Base-by-base conservation (phyloP, 1,139 yeast species). In the Candida buenavistaensis region DNA sequence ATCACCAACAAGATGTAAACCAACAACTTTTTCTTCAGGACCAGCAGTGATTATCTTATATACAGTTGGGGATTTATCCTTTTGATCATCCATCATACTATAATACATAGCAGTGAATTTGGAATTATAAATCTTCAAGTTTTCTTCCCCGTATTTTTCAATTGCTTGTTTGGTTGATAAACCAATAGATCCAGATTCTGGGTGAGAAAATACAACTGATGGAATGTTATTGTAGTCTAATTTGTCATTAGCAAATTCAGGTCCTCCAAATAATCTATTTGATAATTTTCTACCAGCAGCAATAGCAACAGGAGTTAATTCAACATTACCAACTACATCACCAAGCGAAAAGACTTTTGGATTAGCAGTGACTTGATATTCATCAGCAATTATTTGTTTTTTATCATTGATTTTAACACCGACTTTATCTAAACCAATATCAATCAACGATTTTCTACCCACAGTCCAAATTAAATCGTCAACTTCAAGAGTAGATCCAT, bases 301-400 rank as follows among this genome's bases (percentile, higher is more conserved):
- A 68, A 92, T 92, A 31, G 98, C 98, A 30, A 89, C 97, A 5
- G 99, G 99, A 6, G 99, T 92, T 54, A 92, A 76, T 66, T 92
- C 97, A 34, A 85, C 84, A 39, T 82, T 82, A 43, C 96, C 96
- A 27, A 84, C 82, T 41, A 89, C 95, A 59, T 92, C 99, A 54
- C 99, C 99, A 35, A 92, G 71, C 2, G 98, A 82, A 57, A 74
- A 88, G 44, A 92, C 74, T 61, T 80, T 77, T 36, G 80, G 71
- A 43, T 84, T 77, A 36, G 78, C 69, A 8, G 97, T 83, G 55
- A 79, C 78, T 70, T 94, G 98, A 64, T 68, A 90, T 62, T 88
- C 96, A 57, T 94, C 95, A 27, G 78, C 95, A 33, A 75, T 61
- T 35, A 92, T 71, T 58, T 84, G 82, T 11, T 64, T 75, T 36